A percentile compares a stretch with the other conserved stretches of the same genome.
Conservation (phyloP, 805 yeast genomes). For the Phaffomyces thermotolerans region DNA sequence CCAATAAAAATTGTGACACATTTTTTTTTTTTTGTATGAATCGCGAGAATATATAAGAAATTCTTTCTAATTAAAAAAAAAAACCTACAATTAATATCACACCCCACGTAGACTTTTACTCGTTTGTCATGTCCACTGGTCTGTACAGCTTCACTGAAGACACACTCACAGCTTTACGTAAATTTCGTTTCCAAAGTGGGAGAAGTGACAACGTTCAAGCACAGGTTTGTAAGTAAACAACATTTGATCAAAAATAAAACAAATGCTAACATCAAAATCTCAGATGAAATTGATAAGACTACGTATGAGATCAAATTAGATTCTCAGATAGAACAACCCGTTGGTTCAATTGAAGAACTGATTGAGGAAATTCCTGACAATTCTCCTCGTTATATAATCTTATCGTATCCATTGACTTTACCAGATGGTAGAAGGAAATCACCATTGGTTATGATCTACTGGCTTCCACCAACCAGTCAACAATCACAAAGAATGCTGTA, state of each 20-base stretch:
- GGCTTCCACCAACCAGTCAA: constrained; percentile 82
- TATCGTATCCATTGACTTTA: constrained; percentile 67
- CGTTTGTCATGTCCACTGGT: constrained; percentile 36
- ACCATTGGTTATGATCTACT: constrained; percentile 78
- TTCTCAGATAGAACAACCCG: constrained; percentile 34
- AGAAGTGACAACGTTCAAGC: constrained; percentile 58
- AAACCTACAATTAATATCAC: no score
- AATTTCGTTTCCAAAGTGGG: constrained; percentile 68
- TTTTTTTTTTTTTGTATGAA: no score
- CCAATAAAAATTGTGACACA: not conserved
- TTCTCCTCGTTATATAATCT: constrained; percentile 64
- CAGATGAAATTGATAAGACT: constrained; percentile 48
- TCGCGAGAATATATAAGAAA: not conserved
- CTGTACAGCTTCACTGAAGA: constrained; percentile 58
- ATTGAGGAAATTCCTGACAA: constrained; percentile 77
- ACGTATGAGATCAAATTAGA: constrained; percentile 46
- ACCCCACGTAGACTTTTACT: no score
- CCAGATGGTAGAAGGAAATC: constrained; percentile 66
- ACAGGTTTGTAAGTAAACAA: constrained; percentile 39
- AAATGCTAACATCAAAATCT: constrained; percentile 7
- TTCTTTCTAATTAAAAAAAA: not conserved
- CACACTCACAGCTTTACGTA: constrained; percentile 52
- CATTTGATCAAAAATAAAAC: not conserved
- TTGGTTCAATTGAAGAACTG: constrained; percentile 51
- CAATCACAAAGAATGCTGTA: constrained; percentile 80